phyloP scores from a whole-genome alignment of 2,329 filamentous ascomycete genomes.

The Fusarium concolor region DNA sequence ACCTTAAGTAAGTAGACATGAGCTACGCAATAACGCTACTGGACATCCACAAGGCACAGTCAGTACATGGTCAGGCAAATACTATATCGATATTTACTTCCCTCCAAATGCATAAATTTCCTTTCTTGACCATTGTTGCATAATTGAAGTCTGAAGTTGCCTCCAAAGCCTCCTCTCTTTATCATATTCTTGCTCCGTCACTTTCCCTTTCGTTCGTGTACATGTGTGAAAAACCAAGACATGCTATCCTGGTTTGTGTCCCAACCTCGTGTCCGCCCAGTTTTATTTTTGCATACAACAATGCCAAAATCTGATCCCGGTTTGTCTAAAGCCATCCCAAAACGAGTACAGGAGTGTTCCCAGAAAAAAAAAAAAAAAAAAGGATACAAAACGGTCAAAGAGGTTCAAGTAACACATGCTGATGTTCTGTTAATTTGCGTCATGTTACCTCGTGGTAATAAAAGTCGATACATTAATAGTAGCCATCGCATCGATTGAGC shows the following conservation, averaged over 20 bases:
- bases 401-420: constrained; percentile 17
- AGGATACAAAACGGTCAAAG: constrained; percentile 6
- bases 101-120: background rate
- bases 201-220: constrained; percentile 30
- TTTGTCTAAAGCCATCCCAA: constrained; percentile 41
- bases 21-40: background rate
- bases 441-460: background rate
- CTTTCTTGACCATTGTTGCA: background rate
- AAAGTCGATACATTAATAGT: background rate
- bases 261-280: constrained; percentile 5
- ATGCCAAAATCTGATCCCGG: constrained; percentile 25
- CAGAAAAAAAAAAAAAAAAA: constrained; percentile 19
- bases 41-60: background rate
- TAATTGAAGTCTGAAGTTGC: constrained; percentile 31
- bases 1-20: background rate
- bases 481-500: constrained; percentile 16
- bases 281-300: constrained; percentile 18
- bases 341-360: constrained; percentile 39
- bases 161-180: constrained; percentile 28
- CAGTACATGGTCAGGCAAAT: background rate
- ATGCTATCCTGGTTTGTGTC: constrained; percentile 3
- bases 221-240: constrained; percentile 24
- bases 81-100: constrained; percentile 4
- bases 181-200: constrained; percentile 13
- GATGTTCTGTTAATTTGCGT: background rate